Percentiles rank a stretch among this genome's conserved stretches.
These are phyloP conservation scores for Fusarium xyrophilum DNA, from an alignment of 2,329 filamentous ascomycete species.

Conservation along the genomic window DNA sequence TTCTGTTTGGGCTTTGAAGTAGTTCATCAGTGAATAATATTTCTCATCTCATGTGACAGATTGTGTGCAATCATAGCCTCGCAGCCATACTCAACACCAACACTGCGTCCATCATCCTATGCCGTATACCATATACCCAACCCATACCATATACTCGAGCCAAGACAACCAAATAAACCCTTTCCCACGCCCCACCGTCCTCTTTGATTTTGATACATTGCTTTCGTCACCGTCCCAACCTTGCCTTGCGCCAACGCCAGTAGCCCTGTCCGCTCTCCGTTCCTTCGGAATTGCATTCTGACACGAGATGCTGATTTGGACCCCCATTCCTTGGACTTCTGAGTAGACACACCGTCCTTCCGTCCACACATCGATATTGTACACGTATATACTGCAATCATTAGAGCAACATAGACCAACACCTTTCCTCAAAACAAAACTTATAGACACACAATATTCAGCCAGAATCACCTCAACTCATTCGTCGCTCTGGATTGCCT, in stretches of 20 bases:
- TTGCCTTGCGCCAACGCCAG: constrained; percentile 40
- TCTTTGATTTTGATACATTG: constrained; percentile 39
- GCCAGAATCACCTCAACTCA: background rate
- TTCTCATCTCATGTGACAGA: constrained; percentile 26
- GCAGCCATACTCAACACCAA: constrained; percentile 14
- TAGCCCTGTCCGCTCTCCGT: constrained; percentile 21
- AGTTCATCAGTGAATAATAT: constrained; percentile 26
- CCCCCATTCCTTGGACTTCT: background rate
- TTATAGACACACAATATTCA: constrained; percentile 16
- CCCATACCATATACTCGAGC: constrained; percentile 36
- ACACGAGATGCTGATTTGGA: constrained; percentile 20
- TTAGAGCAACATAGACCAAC: constrained; percentile 15
- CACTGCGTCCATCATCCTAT: constrained; percentile 18
- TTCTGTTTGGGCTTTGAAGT: constrained; percentile 7
- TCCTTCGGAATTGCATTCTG: constrained; percentile 27
- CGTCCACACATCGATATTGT: constrained; percentile 33
- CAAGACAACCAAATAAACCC: constrained; percentile 34
- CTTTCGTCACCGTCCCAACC: constrained; percentile 34
- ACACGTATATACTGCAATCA: constrained; percentile 40
- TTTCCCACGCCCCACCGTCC: constrained; percentile 26
- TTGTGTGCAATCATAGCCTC: constrained; percentile 20
- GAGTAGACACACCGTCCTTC: background rate
- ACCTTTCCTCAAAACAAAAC: constrained; percentile 17
- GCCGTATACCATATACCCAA: constrained; percentile 35
- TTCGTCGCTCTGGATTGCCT: background rate